phyloP scores from a whole-genome alignment of 768 basidiomycete species.

The Suillus cothurnatus region DNA sequence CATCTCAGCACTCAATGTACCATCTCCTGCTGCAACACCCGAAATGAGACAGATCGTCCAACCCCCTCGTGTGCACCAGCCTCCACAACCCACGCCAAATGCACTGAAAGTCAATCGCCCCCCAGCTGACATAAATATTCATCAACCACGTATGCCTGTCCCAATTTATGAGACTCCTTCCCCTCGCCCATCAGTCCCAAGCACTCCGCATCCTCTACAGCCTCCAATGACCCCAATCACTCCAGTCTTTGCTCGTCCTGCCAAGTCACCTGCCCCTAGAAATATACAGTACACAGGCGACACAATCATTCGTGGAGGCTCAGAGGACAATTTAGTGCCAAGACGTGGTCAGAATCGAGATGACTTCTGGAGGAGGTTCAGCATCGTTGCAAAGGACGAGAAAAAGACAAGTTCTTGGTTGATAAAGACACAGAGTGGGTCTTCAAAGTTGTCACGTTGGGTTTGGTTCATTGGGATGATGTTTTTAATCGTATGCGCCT shows the following conservation, averaged over 20 bases:
- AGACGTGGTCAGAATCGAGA: constrained; percentile 74
- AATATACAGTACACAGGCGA: constrained; percentile 52
- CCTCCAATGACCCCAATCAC: constrained; percentile 79
- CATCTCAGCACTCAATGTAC: constrained; percentile 63
- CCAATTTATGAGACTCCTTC: constrained; percentile 35
- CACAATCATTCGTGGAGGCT: constrained; percentile 66
- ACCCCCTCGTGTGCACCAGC: constrained; percentile 17
- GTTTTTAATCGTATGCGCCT: constrained; percentile 50
- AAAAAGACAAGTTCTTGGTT: constrained; percentile 67
- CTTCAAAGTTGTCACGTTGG: constrained; percentile 59
- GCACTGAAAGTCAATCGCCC: constrained; percentile 23
- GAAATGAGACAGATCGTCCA: constrained; percentile 33
- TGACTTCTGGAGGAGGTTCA: constrained; percentile 87
- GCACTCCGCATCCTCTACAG: constrained; percentile 70
- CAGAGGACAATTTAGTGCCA: constrained; percentile 69
- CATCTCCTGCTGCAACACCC: constrained; percentile 47
- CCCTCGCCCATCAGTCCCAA: constrained; percentile 43
- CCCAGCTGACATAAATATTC: constrained; percentile 15
- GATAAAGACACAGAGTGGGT: constrained; percentile 57
- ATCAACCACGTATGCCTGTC: constrained; percentile 29
- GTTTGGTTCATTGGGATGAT: constrained; percentile 70
- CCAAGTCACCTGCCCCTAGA: constrained; percentile 35
- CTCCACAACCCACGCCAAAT: constrained; percentile 10
- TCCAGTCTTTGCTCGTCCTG: constrained; percentile 74
- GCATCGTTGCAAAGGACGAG: constrained; percentile 78